phyloP scores from a whole-genome alignment of 139 green algal genomes.

The Chlamydomonas sphaeroides region DNA sequence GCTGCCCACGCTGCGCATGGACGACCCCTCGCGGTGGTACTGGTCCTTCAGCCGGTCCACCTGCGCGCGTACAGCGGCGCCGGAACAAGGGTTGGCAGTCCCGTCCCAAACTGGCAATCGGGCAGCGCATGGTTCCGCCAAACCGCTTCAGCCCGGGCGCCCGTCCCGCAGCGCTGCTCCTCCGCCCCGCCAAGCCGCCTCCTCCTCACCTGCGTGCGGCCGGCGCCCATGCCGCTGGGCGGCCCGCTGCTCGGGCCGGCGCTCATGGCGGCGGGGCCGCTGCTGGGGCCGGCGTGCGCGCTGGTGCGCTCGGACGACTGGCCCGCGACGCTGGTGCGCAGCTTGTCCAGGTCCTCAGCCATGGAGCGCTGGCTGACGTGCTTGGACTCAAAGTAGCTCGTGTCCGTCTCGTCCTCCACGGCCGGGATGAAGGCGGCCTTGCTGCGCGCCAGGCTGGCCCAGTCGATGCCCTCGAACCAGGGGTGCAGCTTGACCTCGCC shows the following conservation, averaged over 20 bases:
- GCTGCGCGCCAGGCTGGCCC: conserved; percentile 70
- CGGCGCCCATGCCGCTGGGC: not conserved
- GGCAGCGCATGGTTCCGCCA: no score
- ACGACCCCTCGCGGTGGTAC: conserved; percentile 22
- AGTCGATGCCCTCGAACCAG: conserved; percentile 87
- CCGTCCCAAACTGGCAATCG: no score
- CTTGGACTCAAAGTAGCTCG: conserved; percentile 75
- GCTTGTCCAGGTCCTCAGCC: conserved; percentile 54
- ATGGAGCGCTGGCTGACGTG: conserved; percentile 57
- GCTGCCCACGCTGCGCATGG: conserved; percentile 21
- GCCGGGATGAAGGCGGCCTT: conserved; percentile 86
- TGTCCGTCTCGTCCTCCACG: conserved; percentile 71
- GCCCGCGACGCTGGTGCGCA: not conserved
- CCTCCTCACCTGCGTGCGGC: conserved; percentile 25
- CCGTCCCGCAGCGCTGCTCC: no score
- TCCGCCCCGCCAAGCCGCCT: not conserved
- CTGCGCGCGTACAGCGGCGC: not conserved
- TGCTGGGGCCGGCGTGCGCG: conserved; percentile 10
- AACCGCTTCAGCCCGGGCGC: no score
- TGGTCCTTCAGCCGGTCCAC: conserved; percentile 39
- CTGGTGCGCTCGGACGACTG: not conserved
- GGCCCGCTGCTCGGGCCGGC: conserved; percentile 12
- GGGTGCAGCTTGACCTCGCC: conserved; percentile 89
- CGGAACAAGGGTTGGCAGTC: no score
- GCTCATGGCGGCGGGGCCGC: not conserved